A percentile compares a stretch with the other conserved stretches of the same genome.
These are phyloP conservation scores for Magnusiomyces suaveolens DNA, from an alignment of 1,139 yeast species.

Conservation along the genomic window DNA sequence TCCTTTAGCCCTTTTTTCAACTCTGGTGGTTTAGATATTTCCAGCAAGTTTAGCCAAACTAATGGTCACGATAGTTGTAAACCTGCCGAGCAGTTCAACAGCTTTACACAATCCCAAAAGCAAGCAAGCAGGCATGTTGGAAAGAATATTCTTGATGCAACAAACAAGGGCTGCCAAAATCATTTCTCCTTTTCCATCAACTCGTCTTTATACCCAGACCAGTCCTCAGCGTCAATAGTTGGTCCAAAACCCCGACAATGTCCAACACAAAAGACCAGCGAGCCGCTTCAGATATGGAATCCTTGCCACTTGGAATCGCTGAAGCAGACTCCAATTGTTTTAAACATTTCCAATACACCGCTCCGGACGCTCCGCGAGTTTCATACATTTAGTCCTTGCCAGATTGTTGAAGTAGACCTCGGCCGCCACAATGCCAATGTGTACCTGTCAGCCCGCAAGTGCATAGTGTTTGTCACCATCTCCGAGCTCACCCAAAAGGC, in stretches of 20 bases:
- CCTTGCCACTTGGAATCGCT: neutral
- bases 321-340: neutral
- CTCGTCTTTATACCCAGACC: neutral
- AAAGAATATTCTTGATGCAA: neutral
- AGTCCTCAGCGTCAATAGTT: neutral
- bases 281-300: neutral
- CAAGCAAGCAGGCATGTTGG: neutral
- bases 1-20: conserved; percentile 6
- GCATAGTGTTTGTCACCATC: conserved; percentile 9
- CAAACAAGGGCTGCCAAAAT: conserved; percentile 2
- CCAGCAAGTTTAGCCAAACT: neutral
- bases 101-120: too few relatives aligned
- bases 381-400: neutral
- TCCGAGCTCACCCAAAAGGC: conserved; percentile 7
- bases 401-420: conserved; percentile 11
- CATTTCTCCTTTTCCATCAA: conserved; percentile 7
- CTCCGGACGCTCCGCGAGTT: conserved; percentile 6
- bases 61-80: neutral
- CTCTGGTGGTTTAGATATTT: neutral
- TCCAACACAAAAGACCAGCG: neutral
- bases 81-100: too few relatives aligned
- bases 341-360: conserved; percentile 8
- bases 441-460: conserved; percentile 10
- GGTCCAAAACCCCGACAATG: neutral
- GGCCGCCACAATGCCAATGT: conserved; percentile 9